These are phyloP conservation scores for Colletotrichum tropicicola DNA, from an alignment of 2,329 filamentous ascomycete genomes.

Conservation along the genomic window DNA sequence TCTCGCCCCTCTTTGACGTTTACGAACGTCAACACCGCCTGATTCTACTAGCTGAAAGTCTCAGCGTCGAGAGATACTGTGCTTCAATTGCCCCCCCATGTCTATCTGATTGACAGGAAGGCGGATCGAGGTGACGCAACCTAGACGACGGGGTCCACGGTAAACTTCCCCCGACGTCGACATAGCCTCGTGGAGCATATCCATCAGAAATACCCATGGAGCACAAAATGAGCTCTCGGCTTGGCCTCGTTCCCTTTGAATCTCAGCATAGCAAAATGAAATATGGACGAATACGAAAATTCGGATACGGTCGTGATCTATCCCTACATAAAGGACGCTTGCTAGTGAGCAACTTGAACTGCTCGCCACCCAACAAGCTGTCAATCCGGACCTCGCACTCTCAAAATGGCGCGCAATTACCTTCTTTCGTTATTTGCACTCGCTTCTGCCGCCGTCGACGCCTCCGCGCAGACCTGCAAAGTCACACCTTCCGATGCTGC, in stretches of 20 bases:
- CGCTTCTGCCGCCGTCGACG: neutral
- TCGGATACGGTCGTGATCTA: neutral
- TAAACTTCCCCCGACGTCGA: neutral
- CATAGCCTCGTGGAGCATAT: neutral
- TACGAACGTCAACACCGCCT: too few relatives aligned
- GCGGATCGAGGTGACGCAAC: too few relatives aligned
- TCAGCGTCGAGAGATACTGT: too few relatives aligned
- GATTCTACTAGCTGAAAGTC: too few relatives aligned
- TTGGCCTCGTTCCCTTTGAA: neutral
- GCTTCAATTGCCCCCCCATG: too few relatives aligned
- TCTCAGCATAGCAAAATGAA: neutral
- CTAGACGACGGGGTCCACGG: neutral
- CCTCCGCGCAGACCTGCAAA: conserved; percentile 18
- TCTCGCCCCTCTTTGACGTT: too few relatives aligned
- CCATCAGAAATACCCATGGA: too few relatives aligned
- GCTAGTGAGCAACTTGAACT: neutral
- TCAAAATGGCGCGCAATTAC: neutral
- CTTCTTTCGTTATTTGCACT: neutral
- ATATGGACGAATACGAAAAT: conserved; percentile 5
- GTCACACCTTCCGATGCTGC: conserved; percentile 1
- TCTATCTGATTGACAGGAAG: neutral
- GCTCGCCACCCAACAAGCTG: neutral
- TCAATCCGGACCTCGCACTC: neutral
- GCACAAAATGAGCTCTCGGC: neutral
- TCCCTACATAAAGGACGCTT: neutral